phyloP scores from a whole-genome alignment of 208 protist genomes.

The Trichomonas vaginalis region DNA sequence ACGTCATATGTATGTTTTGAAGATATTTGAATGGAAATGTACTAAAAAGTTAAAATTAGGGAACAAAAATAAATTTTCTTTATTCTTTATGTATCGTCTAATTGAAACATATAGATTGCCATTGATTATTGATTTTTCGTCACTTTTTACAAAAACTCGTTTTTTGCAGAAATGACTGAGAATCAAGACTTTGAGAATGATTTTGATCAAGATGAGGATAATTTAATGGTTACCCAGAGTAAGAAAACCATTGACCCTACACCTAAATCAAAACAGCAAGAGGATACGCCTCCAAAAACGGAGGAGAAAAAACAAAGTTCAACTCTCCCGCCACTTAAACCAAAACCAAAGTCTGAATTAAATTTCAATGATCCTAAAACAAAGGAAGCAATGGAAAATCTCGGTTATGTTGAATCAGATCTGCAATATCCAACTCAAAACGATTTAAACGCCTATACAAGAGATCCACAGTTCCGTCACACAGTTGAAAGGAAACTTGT shows the following conservation, averaged over 20 bases:
- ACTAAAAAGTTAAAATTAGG: too few relatives aligned
- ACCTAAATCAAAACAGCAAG: not conserved
- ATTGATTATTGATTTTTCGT: too few relatives aligned
- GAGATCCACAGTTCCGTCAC: not conserved
- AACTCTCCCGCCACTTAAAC: not conserved
- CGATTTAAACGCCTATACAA: not conserved
- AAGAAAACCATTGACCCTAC: not conserved
- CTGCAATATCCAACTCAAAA: not conserved
- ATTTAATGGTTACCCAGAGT: not conserved
- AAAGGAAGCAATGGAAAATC: not conserved
- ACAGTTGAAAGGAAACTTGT: not conserved
- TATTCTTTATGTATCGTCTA: too few relatives aligned
- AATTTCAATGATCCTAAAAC: conserved; percentile 5
- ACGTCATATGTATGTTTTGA: too few relatives aligned
- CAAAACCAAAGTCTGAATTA: not conserved
- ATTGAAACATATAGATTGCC: too few relatives aligned
- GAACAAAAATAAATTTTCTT: too few relatives aligned
- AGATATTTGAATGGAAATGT: too few relatives aligned
- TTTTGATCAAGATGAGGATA: not conserved
- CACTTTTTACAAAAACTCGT: not conserved
- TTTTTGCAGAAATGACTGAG: not conserved
- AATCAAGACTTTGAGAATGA: not conserved
- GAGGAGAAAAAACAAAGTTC: not conserved
- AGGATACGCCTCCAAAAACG: not conserved
- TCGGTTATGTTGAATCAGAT: not conserved